Percentiles rank a stretch among this genome's conserved stretches.
Conservation (phyloP, 116 monocot genomes). For the Phalaenopsis hybrid region DNA sequence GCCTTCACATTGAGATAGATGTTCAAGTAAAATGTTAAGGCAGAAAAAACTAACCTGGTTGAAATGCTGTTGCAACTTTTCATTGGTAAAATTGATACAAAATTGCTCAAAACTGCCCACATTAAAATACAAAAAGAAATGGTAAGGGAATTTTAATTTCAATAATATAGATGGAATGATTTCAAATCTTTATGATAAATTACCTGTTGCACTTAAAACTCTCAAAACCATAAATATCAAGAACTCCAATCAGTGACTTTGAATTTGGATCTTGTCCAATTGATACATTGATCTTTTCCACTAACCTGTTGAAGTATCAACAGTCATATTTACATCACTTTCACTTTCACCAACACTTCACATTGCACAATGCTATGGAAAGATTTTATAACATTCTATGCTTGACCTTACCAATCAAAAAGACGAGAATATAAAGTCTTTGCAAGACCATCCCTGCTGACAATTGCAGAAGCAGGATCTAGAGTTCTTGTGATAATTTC, state of each 20-base stretch:
- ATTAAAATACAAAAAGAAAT: slow-evolving; percentile 3
- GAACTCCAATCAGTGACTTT: slow-evolving; percentile 63
- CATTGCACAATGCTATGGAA: neutral
- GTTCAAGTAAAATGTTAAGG: neutral
- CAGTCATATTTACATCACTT: neutral
- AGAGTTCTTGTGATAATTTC: slow-evolving; percentile 53
- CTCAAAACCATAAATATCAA: slow-evolving; percentile 89
- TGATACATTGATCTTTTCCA: slow-evolving; percentile 71
- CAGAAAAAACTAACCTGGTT: slow-evolving; percentile 33
- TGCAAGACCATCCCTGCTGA: slow-evolving; percentile 69
- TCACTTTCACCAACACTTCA: neutral
- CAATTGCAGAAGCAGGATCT: slow-evolving; percentile 49
- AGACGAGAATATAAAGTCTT: slow-evolving; percentile 62
- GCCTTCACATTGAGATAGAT: neutral
- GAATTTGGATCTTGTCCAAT: slow-evolving; percentile 73
- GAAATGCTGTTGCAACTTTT: slow-evolving; percentile 57
- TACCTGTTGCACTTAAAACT: slow-evolving; percentile 77
- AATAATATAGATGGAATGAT: neutral
- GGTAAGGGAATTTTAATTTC: slow-evolving; percentile 1
- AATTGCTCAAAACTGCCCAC: slow-evolving; percentile 53
- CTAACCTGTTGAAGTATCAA: slow-evolving; percentile 40
- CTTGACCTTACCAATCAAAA: slow-evolving; percentile 52
- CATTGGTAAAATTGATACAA: slow-evolving; percentile 61
- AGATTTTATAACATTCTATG: neutral
- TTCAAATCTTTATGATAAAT: neutral